Evolutionary conservation across 495 filamentous ascomycete genomes (phyloP).

Genomic region (Geopyxis carbonaria): DNA sequence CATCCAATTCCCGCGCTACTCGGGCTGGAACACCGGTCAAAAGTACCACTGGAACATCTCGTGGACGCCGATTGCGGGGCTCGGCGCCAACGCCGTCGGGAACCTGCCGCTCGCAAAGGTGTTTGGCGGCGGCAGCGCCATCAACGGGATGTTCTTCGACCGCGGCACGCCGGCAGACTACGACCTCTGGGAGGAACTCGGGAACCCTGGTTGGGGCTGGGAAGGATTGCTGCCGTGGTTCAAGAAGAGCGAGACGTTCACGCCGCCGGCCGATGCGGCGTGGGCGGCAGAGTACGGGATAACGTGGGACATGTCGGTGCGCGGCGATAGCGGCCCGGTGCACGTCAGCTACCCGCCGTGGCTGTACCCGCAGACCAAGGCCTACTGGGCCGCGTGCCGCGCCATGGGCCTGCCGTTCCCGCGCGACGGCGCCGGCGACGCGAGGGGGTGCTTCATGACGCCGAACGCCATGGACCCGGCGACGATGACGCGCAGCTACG

Average conservation of each 20-base stretch:
- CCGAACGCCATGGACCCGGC: conserved; percentile 19
- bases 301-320: conserved; percentile 28
- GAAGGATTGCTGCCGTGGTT: conserved; percentile 27
- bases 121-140: conserved; percentile 17
- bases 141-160: conserved; percentile 24
- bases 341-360: conserved; percentile 30
- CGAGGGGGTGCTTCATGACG: conserved; percentile 14
- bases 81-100: no score
- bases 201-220: conserved; percentile 30
- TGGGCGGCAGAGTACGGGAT: conserved; percentile 23
- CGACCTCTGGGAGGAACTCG: conserved; percentile 27
- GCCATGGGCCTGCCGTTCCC: conserved; percentile 9
- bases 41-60: no score
- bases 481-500: conserved; percentile 21
- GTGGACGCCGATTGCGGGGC: no score
- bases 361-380: conserved; percentile 26
- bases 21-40: no score
- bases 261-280: conserved; percentile 17
- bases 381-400: conserved; percentile 16
- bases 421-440: conserved; percentile 12
- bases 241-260: conserved; percentile 26
- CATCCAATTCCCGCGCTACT: no score
- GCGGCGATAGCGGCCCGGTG: conserved; percentile 28
- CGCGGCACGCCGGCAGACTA: conserved; percentile 25
- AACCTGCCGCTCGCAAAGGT: conserved; percentile 25